Evolutionary conservation across 169 alveolate species (phyloP).

Genomic region (Blepharisma undulans): DNA sequence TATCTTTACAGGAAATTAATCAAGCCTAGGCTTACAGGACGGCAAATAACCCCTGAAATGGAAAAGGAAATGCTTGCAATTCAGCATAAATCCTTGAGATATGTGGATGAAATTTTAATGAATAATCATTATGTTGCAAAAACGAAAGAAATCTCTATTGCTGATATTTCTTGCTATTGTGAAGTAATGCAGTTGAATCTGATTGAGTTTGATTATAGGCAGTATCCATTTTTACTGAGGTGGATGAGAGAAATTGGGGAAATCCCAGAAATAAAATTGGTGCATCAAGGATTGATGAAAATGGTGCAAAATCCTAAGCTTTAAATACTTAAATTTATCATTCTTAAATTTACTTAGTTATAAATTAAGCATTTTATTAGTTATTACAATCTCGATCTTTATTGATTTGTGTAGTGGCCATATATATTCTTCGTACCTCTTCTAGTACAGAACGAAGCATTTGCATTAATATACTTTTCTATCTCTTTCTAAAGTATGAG

Average conservation of each 20-base stretch:
- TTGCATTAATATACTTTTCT: too few species aligned
- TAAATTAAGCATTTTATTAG: too few species aligned
- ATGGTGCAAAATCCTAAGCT: too few species aligned
- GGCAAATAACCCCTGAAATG: neutral
- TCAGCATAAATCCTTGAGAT: neutral
- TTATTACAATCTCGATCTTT: too few species aligned
- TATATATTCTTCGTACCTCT: too few species aligned
- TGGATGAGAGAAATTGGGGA: slow-evolving; percentile 42
- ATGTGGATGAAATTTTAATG: neutral
- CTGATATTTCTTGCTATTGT: slow-evolving; percentile 47
- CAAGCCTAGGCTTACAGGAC: neutral
- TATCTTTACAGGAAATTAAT: neutral
- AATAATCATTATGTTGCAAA: slow-evolving; percentile 20
- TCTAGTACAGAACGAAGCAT: too few species aligned
- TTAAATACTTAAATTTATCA: too few species aligned
- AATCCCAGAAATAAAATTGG: slow-evolving; percentile 4
- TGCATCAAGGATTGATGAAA: too few species aligned
- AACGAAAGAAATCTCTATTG: slow-evolving; percentile 24
- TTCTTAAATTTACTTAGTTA: too few species aligned
- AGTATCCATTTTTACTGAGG: slow-evolving; percentile 26
- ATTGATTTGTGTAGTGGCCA: too few species aligned
- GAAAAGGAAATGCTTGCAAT: neutral
- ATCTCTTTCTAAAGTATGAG: too few species aligned
- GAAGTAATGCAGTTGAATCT: slow-evolving; percentile 31
- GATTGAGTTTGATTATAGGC: slow-evolving; percentile 25